Conservation (phyloP, 345 rosid species). For the Rhodamnia argentea region DNA sequence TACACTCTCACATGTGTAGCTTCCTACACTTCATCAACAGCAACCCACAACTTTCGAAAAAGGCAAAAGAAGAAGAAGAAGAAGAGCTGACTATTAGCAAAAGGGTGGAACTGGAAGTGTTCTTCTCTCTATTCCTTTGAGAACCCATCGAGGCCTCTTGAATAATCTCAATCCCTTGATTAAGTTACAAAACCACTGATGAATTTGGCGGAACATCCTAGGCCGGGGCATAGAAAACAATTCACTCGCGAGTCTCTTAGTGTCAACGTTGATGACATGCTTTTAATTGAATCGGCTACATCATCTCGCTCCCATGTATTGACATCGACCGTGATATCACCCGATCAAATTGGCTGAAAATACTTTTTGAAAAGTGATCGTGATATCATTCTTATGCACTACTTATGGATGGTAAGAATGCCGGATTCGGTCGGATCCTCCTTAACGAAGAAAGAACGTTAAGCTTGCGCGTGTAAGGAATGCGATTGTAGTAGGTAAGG, state of each 20-base stretch:
- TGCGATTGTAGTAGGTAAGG: neutral
- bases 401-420: neutral
- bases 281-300: neutral
- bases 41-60: neutral
- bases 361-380: neutral
- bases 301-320: neutral
- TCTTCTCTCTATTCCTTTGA: neutral
- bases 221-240: neutral
- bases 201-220: neutral
- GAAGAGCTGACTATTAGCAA: neutral
- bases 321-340: rapidly evolving
- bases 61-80: neutral
- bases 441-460: neutral
- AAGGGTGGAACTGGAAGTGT: neutral
- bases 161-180: neutral
- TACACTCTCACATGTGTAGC: neutral
- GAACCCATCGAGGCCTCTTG: neutral
- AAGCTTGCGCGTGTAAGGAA: neutral
- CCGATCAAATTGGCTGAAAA: rapidly evolving
- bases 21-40: neutral
- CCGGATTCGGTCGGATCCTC: neutral
- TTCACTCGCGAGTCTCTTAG: neutral
- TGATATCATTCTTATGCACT: neutral
- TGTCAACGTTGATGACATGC: neutral
- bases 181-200: neutral